These are phyloP conservation scores for Lobulomyces angularis DNA, from an alignment of 192 early-diverging fungal genomes.

Conservation along the genomic window DNA sequence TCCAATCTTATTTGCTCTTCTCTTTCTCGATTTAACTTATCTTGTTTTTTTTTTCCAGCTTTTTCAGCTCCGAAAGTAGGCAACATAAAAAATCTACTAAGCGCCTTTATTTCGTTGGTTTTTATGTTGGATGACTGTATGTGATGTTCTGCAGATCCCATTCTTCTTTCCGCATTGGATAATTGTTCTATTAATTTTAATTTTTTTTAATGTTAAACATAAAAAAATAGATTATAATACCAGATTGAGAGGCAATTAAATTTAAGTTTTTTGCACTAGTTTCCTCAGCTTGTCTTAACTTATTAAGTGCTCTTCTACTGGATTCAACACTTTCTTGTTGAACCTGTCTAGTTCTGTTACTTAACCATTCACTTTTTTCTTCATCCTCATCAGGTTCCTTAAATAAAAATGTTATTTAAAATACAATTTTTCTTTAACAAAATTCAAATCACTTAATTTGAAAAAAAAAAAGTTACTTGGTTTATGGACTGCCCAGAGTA, in stretches of 20 bases:
- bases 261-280: slow-evolving; percentile 16
- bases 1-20: not conserved
- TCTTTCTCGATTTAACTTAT: slow-evolving; percentile 11
- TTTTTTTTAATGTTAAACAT: slow-evolving; percentile 2
- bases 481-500: too few relatives aligned
- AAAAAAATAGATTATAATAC: slow-evolving; percentile 8
- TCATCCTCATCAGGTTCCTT: too few relatives aligned
- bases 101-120: slow-evolving; percentile 29
- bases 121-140: slow-evolving; percentile 31
- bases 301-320: slow-evolving; percentile 28
- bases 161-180: slow-evolving; percentile 16
- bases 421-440: too few relatives aligned
- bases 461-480: too few relatives aligned
- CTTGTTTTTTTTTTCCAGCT: slow-evolving; percentile 17
- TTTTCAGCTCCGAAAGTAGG: slow-evolving; percentile 40
- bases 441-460: too few relatives aligned
- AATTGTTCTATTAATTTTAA: slow-evolving; percentile 29
- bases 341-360: slow-evolving; percentile 23
- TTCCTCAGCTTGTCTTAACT: slow-evolving; percentile 24
- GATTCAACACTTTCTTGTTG: slow-evolving; percentile 31
- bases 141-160: slow-evolving; percentile 24
- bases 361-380: slow-evolving; percentile 27
- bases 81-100: slow-evolving; percentile 38
- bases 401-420: too few relatives aligned
- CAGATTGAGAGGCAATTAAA: slow-evolving; percentile 25